phyloP scores from a whole-genome alignment of 139 green algal genomes.

The Closterium sp. region DNA sequence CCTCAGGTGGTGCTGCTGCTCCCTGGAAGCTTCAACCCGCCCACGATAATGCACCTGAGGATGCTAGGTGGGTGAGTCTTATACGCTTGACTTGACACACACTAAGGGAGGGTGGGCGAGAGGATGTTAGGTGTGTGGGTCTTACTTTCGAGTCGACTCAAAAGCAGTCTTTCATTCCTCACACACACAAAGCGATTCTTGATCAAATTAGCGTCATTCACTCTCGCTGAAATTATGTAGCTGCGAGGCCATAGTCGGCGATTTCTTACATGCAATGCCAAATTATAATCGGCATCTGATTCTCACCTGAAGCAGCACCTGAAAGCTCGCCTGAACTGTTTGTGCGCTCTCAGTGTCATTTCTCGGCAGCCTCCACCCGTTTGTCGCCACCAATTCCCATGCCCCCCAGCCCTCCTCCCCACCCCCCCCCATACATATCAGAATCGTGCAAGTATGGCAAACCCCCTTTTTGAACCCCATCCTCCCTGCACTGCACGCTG shows the following conservation, averaged over 20 bases:
- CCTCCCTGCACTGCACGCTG: too few species aligned
- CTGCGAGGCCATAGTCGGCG: background rate
- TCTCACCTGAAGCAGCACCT: background rate
- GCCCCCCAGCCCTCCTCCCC: too few species aligned
- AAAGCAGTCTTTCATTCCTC: background rate
- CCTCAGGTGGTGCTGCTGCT: conserved; percentile 33
- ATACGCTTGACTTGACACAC: background rate
- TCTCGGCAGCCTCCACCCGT: background rate
- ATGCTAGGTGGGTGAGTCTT: conserved; percentile 34
- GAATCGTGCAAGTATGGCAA: too few species aligned
- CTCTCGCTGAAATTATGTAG: background rate
- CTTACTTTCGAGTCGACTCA: background rate
- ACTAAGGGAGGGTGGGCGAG: background rate
- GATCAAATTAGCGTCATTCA: background rate
- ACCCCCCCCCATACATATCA: too few species aligned
- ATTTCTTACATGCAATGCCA: too few species aligned
- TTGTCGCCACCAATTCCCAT: background rate
- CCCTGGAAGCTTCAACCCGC: conserved; percentile 49
- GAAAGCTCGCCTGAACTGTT: background rate
- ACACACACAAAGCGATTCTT: too few species aligned
- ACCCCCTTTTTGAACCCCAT: too few species aligned
- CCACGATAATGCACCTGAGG: conserved; percentile 41
- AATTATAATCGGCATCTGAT: too few species aligned
- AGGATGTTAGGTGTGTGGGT: too few species aligned
- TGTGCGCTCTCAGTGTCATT: background rate